Evolutionary conservation across 352 stramenopile genomes (phyloP), one percentile per base, ranked within the genome.

Genomic region (Phytophthora pistaciae): DNA sequence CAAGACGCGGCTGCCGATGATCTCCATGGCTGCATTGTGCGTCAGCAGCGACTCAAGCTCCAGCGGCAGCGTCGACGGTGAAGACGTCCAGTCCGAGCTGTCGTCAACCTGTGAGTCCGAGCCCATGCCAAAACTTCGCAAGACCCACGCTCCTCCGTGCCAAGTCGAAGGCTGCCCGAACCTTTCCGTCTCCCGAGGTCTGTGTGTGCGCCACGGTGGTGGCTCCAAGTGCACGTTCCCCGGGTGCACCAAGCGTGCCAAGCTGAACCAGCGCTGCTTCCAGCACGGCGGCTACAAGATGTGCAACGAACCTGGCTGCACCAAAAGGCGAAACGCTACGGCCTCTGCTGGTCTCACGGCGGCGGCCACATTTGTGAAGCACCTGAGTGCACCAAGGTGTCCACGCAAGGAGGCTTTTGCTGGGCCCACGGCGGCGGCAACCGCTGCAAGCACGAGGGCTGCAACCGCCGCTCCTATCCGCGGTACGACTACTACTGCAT

Each of bases 271-370:
- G n/a, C 42, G 42, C 42, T 49, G 42, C 42, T 49, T 49, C 16
- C 42, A 49, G 5, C 42, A 49, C 42, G 42, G 42, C 42, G 42
- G 42, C 16, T 49, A 20, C 42, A 49, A 49, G 42, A 49, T 49
- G 42, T 49, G 42, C 13, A 49, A 16, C 9, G 42, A 49, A 6
- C 42, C 7, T 8, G 42, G 42, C 18, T 49, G 42, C 16, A 49
- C 42, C 42, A 49, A 49, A 89, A 90, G 52, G 82, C 83, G 60
- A 91, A 91, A 64, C 84, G 83, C 0, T 90, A 90, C 46, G 85
- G 85, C 29, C 81, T 86, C 66, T 93, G 85, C 71, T 91, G 84
- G 78, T 88, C 85, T 23, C 85, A 93, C 58, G 82, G 84, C 46
- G 86, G 86, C 56, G 86, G 86, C 40, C 40, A 48, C 40, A 48